Conservation (phyloP, 2,329 filamentous ascomycete species). For the Colletotrichum sp. region DNA sequence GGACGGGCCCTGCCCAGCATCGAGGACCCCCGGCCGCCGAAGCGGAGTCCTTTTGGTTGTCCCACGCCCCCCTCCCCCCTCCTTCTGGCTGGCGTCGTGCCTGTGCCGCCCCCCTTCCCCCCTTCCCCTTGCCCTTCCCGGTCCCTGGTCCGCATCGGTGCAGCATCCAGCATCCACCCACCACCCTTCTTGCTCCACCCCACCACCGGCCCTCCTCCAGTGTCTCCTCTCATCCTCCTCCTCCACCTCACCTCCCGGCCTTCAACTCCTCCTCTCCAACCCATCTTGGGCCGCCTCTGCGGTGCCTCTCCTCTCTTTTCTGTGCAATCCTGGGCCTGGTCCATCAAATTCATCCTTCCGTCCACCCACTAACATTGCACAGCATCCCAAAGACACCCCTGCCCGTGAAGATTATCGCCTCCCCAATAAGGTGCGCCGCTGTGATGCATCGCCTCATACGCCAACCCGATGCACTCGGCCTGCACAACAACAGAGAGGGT, state of each 20-base stretch:
- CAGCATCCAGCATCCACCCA: not conserved
- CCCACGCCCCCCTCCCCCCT: not conserved
- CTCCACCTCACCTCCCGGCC: not conserved
- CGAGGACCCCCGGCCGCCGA: not conserved
- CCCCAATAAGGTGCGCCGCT: slow-evolving; percentile 12
- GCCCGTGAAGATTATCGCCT: not conserved
- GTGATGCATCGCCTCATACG: slow-evolving; percentile 15
- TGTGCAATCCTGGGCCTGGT: not conserved
- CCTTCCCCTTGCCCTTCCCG: not conserved
- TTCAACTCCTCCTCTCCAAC: not conserved
- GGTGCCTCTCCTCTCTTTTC: not conserved
- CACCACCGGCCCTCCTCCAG: not conserved
- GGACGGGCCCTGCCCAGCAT: not conserved
- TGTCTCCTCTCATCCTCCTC: not conserved
- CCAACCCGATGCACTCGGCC: not conserved
- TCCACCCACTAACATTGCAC: not conserved
- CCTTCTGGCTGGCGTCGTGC: not conserved
- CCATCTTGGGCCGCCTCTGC: not conserved
- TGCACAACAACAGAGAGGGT: not conserved
- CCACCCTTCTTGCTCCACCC: not conserved
- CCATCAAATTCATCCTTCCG: not conserved
- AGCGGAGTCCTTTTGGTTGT: not conserved
- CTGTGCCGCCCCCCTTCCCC: not conserved
- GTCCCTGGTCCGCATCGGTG: not conserved
- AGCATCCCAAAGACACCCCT: not conserved